A percentile compares a stretch with the other conserved stretches of the same genome.
Conservation (phyloP, 1,284 basidiomycete species). For the Wolfiporia cocos region DNA sequence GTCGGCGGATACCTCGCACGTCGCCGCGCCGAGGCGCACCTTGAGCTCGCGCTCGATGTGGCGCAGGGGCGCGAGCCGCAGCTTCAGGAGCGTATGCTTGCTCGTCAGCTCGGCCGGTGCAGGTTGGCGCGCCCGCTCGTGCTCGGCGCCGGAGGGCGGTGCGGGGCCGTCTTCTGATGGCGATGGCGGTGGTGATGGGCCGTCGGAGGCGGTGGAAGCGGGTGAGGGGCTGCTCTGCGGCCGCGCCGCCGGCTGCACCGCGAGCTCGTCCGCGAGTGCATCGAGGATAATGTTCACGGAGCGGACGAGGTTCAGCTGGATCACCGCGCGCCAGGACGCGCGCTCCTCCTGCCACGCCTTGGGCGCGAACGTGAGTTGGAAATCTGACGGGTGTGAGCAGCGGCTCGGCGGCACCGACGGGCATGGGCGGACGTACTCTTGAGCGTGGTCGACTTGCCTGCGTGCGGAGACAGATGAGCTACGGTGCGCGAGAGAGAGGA, state of each 20-base stretch:
- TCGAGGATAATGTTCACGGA: conserved; percentile 53
- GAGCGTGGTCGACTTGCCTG: conserved; percentile 27
- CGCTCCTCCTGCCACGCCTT: conserved; percentile 51
- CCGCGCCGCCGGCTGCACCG: too few relatives aligned
- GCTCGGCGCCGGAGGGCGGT: conserved; percentile 1
- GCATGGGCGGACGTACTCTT: conserved; percentile 19
- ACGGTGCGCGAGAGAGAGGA: not conserved
- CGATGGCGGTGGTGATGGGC: conserved; percentile 4
- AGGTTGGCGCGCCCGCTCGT: conserved; percentile 25
- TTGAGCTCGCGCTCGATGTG: conserved; percentile 51
- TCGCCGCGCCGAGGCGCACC: conserved; percentile 39
- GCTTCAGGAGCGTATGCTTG: conserved; percentile 39
- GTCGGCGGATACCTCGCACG: conserved; percentile 6
- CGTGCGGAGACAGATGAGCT: not conserved
- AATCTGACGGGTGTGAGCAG: conserved; percentile 21
- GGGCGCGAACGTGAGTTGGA: conserved; percentile 45
- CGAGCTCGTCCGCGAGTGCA: conserved; percentile 37
- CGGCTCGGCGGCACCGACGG: too few relatives aligned
- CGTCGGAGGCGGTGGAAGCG: conserved; percentile 8
- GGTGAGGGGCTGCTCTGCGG: conserved; percentile 7
- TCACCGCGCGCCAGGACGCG: conserved; percentile 54
- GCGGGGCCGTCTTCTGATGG: not conserved
- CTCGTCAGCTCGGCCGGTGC: conserved; percentile 29
- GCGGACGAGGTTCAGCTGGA: conserved; percentile 62
- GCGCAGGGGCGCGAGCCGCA: conserved; percentile 47